Percentiles rank a stretch among this genome's conserved stretches.
Evolutionary conservation across 2,329 filamentous ascomycete genomes (phyloP).

Genomic region (Cyphellophora europaea): DNA sequence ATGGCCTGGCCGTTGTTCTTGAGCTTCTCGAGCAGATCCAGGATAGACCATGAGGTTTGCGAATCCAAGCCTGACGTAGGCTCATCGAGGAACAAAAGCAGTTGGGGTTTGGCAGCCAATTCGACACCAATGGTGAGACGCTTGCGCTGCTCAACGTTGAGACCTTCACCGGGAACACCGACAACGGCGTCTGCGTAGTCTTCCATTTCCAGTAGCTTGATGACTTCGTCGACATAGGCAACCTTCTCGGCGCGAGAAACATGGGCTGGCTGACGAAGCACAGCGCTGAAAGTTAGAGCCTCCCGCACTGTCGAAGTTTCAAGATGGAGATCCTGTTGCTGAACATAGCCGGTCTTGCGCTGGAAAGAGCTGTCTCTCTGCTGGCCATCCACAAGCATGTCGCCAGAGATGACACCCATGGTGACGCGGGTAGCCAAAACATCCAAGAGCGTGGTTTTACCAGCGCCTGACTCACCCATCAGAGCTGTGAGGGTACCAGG

Average conservation of each 20-base stretch:
- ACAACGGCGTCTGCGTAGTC: slow-evolving; percentile 84
- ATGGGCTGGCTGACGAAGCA: slow-evolving; percentile 71
- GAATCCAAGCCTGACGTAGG: slow-evolving; percentile 89
- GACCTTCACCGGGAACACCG: slow-evolving; percentile 72
- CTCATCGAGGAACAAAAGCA: slow-evolving; percentile 88
- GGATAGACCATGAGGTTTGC: slow-evolving; percentile 88
- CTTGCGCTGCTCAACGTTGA: slow-evolving; percentile 56
- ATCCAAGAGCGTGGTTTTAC: slow-evolving; percentile 85
- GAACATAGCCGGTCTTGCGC: slow-evolving; percentile 83
- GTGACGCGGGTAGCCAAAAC: slow-evolving; percentile 76
- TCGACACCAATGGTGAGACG: slow-evolving; percentile 94
- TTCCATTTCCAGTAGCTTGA: slow-evolving; percentile 83
- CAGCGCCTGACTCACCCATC: slow-evolving; percentile 87
- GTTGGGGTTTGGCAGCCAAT: slow-evolving; percentile 78
- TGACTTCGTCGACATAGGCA: slow-evolving; percentile 81
- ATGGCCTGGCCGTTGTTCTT: slow-evolving; percentile 84
- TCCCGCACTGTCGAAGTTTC: slow-evolving; percentile 80
- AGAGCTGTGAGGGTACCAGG: slow-evolving; percentile 81
- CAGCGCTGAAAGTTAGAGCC: slow-evolving; percentile 74
- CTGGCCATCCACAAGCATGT: slow-evolving; percentile 73
- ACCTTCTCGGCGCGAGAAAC: slow-evolving; percentile 69
- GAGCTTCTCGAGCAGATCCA: slow-evolving; percentile 78
- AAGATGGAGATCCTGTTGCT: slow-evolving; percentile 86
- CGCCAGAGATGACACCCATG: slow-evolving; percentile 79
- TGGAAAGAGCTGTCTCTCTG: slow-evolving; percentile 75